Base-by-base conservation (phyloP, 2,329 filamentous ascomycete genomes). In the Cytospora paraplurivora region DNA sequence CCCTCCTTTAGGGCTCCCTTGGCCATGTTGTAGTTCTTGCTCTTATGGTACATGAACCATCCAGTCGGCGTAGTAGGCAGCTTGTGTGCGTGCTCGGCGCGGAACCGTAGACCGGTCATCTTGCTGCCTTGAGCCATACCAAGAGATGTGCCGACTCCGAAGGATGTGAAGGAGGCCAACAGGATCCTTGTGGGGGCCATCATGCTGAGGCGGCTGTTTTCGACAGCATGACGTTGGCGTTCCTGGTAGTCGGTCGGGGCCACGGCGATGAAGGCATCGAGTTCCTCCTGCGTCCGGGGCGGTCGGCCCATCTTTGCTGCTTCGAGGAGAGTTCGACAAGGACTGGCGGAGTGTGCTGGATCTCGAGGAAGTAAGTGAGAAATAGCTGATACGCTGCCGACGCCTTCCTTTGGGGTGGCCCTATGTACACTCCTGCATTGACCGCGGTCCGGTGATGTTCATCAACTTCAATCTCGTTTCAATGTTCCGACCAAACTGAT, bases 31-130 rank as follows among this genome's bases (percentile, higher is more conserved):
- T 99, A 98, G 77, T 97, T 98, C 77, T 98, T 98, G 74, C 88
- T 92, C 78, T 97, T 97, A 81, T 98, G 94, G 76, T 99, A 99
- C n/a, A 98, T 85, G 74, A 94, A 99, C 95, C 95, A 99, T 19
- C 93, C 94, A 2, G 88, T 86, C 33, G 91, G 88, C 1, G 88
- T 88, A 4, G 86, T 88, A 21, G 95, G 95, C 67, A 97, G 87
- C 68, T 94, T 91, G 81, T 99, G 95, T 1, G 95, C 93, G 73
- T 99, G 96, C 77, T 99, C 95, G 65, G 95, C 95, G 62, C 94
- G 89, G 79, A 97, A 99, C 47, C 90, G 89, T 63, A 96, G 82
- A 58, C 90, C 88, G 0, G 91, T 86, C 73, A 85, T 87, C 72
- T 88, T 88, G 64, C 88, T 88, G 32, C 92, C 92, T 62, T 93